Percentiles rank a stretch among this genome's conserved stretches.
These are phyloP conservation scores for Beauveria sp. DNA, from an alignment of 2,329 filamentous ascomycete species.

Conservation along the genomic window DNA sequence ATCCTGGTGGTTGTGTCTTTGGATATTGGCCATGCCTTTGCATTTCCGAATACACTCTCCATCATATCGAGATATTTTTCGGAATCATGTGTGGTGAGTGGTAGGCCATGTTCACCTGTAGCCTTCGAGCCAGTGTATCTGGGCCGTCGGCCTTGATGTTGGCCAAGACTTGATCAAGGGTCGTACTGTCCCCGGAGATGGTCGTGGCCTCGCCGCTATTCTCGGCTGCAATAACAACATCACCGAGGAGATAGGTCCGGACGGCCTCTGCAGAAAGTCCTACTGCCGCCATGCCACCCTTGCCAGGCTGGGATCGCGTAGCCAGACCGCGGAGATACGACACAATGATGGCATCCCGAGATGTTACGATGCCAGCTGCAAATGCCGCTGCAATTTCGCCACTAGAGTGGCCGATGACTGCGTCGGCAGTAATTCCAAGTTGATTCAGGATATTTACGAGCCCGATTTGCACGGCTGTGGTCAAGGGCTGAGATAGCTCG, in stretches of 20 bases:
- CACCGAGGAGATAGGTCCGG: neutral
- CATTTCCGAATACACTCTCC: too few species aligned
- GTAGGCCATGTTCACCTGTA: too few species aligned
- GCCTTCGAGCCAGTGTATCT: too few species aligned
- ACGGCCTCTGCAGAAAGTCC: neutral
- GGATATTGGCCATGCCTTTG: too few species aligned
- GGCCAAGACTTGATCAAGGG: too few species aligned
- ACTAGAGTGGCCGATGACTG: neutral
- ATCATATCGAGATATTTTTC: too few species aligned
- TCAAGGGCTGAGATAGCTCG: neutral
- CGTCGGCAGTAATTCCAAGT: neutral
- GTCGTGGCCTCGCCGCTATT: too few species aligned
- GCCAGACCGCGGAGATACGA: neutral
- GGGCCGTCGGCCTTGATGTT: too few species aligned
- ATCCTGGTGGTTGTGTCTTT: too few species aligned
- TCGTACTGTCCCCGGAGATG: too few species aligned
- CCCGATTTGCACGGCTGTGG: neutral
- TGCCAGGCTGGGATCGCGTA: neutral
- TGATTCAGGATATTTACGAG: neutral
- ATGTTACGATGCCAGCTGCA: neutral
- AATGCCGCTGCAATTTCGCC: neutral
- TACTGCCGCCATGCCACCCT: neutral
- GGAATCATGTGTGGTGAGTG: too few species aligned
- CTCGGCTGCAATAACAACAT: too few species aligned
- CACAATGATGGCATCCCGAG: neutral